Percentiles rank a stretch among this genome's conserved stretches.
Evolutionary conservation across 108 stramenopile genomes (phyloP).

Genomic region (Stephanodiscus triporus): DNA sequence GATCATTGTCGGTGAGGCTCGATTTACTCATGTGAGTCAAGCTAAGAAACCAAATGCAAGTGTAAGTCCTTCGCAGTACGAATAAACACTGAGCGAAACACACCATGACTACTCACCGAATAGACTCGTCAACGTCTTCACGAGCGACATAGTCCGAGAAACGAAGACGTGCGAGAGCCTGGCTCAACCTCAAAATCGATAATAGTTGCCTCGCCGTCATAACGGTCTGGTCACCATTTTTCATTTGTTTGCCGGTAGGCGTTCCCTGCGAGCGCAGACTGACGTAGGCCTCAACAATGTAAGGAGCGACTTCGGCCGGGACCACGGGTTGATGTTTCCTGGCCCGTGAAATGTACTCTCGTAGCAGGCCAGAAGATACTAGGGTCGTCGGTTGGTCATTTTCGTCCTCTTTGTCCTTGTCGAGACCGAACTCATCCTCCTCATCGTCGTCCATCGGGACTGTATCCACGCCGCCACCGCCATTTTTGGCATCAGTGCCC

Average conservation of each 20-base stretch:
- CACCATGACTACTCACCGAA: constrained; percentile 54
- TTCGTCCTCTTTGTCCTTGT: constrained; percentile 38
- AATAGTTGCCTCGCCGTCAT: constrained; percentile 98
- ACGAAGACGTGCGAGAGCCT: constrained; percentile 94
- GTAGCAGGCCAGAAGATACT: constrained; percentile 81
- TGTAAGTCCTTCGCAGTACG: constrained; percentile 17
- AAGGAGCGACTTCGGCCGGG: constrained; percentile 90
- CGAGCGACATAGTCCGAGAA: constrained; percentile 92
- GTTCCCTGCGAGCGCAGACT: constrained; percentile 84
- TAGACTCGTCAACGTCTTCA: constrained; percentile 98
- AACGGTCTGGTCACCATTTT: constrained; percentile 87
- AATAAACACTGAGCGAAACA: constrained; percentile 6
- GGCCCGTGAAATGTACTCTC: constrained; percentile 95
- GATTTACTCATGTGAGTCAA: constrained; percentile 91
- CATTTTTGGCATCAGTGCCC: constrained; percentile 56
- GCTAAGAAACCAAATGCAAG: not conserved
- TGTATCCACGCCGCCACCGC: constrained; percentile 5
- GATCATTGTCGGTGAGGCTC: constrained; percentile 56
- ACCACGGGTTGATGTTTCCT: constrained; percentile 90
- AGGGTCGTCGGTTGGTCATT: constrained; percentile 26
- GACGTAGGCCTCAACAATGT: constrained; percentile 98
- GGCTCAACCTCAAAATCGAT: constrained; percentile 94
- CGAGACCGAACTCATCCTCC: constrained; percentile 27
- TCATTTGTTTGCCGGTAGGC: constrained; percentile 59
- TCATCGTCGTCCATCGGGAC: constrained; percentile 49